Percentiles rank a stretch among this genome's conserved stretches.
Conservation (phyloP, 2,329 filamentous ascomycete species). For the Pezizomycotina sp. region DNA sequence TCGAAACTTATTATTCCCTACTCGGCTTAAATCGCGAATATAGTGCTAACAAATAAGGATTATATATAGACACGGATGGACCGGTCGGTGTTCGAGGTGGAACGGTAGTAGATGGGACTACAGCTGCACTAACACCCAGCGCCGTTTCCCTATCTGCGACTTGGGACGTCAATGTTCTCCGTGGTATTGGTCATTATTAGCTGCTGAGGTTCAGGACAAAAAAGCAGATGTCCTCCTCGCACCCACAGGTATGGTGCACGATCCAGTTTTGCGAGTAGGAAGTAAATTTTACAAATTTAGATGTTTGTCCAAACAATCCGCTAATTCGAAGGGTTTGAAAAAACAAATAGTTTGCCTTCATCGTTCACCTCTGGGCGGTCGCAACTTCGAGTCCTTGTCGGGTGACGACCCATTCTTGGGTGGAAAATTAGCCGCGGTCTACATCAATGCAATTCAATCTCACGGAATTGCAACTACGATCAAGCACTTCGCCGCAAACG, state of each 20-base stretch:
- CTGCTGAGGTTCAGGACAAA: slow-evolving; percentile 25
- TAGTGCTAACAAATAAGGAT: background rate
- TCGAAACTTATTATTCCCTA: background rate
- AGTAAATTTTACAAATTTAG: background rate
- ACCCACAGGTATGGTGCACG: slow-evolving; percentile 22
- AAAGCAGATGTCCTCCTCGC: slow-evolving; percentile 26
- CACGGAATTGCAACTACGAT: slow-evolving; percentile 41
- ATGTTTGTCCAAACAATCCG: no score
- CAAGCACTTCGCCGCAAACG: slow-evolving; percentile 47
- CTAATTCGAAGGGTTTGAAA: no score
- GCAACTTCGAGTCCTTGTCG: slow-evolving; percentile 43
- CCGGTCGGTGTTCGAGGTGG: slow-evolving; percentile 26
- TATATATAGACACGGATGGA: slow-evolving; percentile 25
- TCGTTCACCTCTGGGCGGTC: slow-evolving; percentile 38
- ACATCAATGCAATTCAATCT: slow-evolving; percentile 41
- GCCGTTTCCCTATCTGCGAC: slow-evolving; percentile 26
- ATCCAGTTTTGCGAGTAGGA: background rate
- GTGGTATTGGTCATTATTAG: slow-evolving; percentile 25
- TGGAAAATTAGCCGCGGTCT: slow-evolving; percentile 38
- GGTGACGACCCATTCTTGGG: slow-evolving; percentile 40
- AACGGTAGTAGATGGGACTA: slow-evolving; percentile 25
- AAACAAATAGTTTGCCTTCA: slow-evolving; percentile 30
- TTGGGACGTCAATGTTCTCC: slow-evolving; percentile 25
- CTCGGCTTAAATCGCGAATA: background rate
- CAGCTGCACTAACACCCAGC: slow-evolving; percentile 26